phyloP scores from a whole-genome alignment of 768 basidiomycete species.

The Paxillus involutus region DNA sequence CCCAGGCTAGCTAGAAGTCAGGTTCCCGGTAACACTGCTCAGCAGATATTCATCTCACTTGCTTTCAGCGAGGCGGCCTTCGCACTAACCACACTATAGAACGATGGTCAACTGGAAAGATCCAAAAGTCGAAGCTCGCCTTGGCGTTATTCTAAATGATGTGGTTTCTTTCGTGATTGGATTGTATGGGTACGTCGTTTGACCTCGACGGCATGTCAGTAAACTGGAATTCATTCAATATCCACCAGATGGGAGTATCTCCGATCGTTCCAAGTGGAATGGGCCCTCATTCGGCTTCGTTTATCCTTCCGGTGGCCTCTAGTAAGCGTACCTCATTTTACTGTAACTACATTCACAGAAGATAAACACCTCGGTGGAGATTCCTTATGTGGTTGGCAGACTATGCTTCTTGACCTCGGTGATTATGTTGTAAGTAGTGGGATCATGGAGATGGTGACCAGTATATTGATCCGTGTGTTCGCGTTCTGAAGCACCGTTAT shows the following conservation, averaged over 20 bases:
- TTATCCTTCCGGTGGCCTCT: conserved; percentile 26
- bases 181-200: conserved; percentile 11
- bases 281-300: conserved; percentile 15
- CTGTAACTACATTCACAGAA: not conserved
- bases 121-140: conserved; percentile 1
- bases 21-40: no score
- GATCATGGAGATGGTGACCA: not conserved
- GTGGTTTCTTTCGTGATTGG: conserved; percentile 15
- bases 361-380: conserved; percentile 3
- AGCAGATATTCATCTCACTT: no score
- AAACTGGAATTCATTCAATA: not conserved
- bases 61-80: no score
- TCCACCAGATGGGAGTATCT: conserved; percentile 24
- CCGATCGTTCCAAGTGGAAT: conserved; percentile 16
- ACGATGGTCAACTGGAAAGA: conserved; percentile 19
- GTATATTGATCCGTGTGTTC: not conserved
- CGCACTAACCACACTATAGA: not conserved
- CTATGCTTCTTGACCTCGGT: conserved; percentile 14
- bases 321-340: conserved; percentile 10
- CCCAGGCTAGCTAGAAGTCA: no score
- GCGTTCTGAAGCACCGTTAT: conserved; percentile 3
- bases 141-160: not conserved
- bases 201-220: not conserved
- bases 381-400: conserved; percentile 26
- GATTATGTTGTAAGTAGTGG: conserved; percentile 14